These are phyloP conservation scores for Plasmodium inui DNA, from an alignment of 169 alveolate genomes.

Conservation along the genomic window DNA sequence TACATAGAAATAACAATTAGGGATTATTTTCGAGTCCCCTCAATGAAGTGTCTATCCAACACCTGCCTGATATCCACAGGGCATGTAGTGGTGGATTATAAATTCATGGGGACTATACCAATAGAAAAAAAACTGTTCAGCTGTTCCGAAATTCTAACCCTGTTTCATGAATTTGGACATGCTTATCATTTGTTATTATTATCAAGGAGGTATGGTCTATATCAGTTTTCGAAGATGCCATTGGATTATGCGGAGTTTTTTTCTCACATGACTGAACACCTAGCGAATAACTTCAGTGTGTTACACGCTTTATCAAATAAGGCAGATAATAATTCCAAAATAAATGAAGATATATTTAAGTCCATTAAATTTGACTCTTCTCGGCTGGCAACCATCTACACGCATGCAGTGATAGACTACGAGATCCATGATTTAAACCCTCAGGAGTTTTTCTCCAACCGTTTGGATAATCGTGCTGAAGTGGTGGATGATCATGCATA, in stretches of 20 bases:
- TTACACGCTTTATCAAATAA: slow-evolving; percentile 33
- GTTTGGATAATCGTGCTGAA: neutral
- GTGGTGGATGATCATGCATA: too few species aligned
- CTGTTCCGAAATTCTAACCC: slow-evolving; percentile 42
- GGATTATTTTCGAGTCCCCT: slow-evolving; percentile 50
- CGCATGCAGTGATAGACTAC: slow-evolving; percentile 52
- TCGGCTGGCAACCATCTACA: slow-evolving; percentile 18
- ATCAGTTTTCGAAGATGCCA: slow-evolving; percentile 23
- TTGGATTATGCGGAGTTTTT: slow-evolving; percentile 75
- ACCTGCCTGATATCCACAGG: slow-evolving; percentile 45
- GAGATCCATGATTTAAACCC: slow-evolving; percentile 39
- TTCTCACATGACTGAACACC: slow-evolving; percentile 70
- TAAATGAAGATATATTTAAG: slow-evolving; percentile 25
- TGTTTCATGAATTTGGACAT: slow-evolving; percentile 75
- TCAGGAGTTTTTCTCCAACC: neutral
- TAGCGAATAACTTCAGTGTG: slow-evolving; percentile 41
- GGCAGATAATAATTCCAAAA: slow-evolving; percentile 25
- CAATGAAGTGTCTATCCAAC: slow-evolving; percentile 23
- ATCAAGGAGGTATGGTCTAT: slow-evolving; percentile 12
- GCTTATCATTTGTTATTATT: slow-evolving; percentile 68
- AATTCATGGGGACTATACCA: slow-evolving; percentile 37
- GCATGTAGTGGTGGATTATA: slow-evolving; percentile 44
- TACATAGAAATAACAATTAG: slow-evolving; percentile 26
- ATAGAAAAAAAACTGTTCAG: slow-evolving; percentile 59
- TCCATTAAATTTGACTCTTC: slow-evolving; percentile 35